Conservation (phyloP, 2,329 filamentous ascomycete genomes). For the Sporothrix sp. region DNA sequence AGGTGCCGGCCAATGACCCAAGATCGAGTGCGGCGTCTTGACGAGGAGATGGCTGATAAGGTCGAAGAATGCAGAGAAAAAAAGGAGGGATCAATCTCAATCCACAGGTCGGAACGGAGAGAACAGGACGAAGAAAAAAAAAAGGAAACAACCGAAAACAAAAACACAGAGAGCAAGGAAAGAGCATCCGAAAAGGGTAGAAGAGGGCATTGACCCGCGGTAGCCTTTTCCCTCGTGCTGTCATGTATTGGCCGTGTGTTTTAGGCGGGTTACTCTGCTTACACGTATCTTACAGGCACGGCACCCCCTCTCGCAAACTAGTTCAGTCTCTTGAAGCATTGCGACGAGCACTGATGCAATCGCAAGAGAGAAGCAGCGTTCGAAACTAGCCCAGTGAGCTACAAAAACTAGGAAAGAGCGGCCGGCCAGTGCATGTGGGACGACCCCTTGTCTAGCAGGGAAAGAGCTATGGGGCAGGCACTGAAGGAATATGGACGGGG, state of each 20-base stretch:
- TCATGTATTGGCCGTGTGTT: too few relatives aligned
- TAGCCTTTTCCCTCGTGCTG: too few relatives aligned
- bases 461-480: neutral
- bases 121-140: neutral
- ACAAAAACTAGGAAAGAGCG: neutral
- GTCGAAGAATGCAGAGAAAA: neutral
- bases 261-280: too few relatives aligned
- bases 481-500: neutral
- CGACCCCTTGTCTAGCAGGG: slow-evolving; percentile 1
- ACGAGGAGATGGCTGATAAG: neutral
- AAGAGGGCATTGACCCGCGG: too few relatives aligned
- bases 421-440: neutral
- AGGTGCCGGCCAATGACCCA: too few relatives aligned
- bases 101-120: too few relatives aligned
- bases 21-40: neutral
- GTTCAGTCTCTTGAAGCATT: too few relatives aligned
- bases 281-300: too few relatives aligned
- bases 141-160: neutral
- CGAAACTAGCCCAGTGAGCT: neutral
- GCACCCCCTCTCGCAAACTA: too few relatives aligned
- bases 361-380: neutral
- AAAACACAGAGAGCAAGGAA: neutral
- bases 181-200: neutral
- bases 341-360: neutral
- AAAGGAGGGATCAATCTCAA: too few relatives aligned